Percentiles rank a stretch among this genome's conserved stretches.
phyloP scores from a whole-genome alignment of 768 basidiomycete genomes.

The Mycena indigotica region DNA sequence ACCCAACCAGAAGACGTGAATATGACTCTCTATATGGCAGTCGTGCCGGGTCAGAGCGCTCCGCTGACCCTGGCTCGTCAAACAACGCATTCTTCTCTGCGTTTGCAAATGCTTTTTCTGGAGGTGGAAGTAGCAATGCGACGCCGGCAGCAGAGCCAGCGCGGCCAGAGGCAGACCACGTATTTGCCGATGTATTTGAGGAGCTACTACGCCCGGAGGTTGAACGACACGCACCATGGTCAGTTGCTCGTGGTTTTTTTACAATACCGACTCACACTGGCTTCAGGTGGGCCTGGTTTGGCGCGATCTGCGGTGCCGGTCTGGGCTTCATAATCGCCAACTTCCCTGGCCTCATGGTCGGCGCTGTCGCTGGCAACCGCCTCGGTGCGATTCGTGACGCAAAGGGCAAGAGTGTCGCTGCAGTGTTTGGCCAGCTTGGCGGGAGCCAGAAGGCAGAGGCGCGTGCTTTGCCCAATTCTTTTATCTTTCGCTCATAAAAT shows the following conservation, averaged over 20 bases:
- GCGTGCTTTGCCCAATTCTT: constrained; percentile 13
- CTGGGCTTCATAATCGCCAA: constrained; percentile 69
- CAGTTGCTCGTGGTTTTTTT: constrained; percentile 46
- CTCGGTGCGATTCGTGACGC: constrained; percentile 90
- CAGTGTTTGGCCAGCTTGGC: constrained; percentile 80
- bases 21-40: constrained; percentile 71
- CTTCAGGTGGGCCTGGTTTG: constrained; percentile 28
- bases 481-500: background rate
- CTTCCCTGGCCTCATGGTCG: constrained; percentile 82
- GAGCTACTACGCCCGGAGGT: constrained; percentile 84
- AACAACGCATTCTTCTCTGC: constrained; percentile 72
- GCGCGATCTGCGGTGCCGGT: constrained; percentile 71
- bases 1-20: constrained; percentile 68
- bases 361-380: constrained; percentile 87
- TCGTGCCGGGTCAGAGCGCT: constrained; percentile 53
- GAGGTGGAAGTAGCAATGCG: constrained; percentile 35
- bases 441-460: constrained; percentile 88
- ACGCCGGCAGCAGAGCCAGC: constrained; percentile 32
- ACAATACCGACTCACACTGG: constrained; percentile 32
- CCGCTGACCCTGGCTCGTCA: constrained; percentile 67
- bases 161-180: constrained; percentile 74
- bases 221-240: constrained; percentile 66
- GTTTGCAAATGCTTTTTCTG: constrained; percentile 77
- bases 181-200: constrained; percentile 54
- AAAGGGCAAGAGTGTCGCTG: constrained; percentile 90